These are phyloP conservation scores for Fusarium sp. DNA, from an alignment of 2,329 filamentous ascomycete species.

Conservation along the genomic window DNA sequence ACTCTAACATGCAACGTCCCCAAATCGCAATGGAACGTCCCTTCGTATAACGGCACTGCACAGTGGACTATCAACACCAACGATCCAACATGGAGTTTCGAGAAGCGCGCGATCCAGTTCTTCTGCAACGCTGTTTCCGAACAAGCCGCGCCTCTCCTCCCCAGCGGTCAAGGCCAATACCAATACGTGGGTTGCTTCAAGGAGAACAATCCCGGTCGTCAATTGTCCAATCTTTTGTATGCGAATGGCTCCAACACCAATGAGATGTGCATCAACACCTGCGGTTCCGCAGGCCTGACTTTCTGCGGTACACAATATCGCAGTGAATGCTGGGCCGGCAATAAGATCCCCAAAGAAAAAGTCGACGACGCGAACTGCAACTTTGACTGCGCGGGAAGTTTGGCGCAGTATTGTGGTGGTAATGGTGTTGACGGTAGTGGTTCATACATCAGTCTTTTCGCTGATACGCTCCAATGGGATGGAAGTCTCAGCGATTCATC, in stretches of 20 bases:
- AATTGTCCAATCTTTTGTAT: conserved; percentile 59
- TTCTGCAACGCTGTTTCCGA: conserved; percentile 63
- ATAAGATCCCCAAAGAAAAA: conserved; percentile 57
- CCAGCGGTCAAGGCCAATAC: conserved; percentile 60
- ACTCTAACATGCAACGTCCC: conserved; percentile 66
- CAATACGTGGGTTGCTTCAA: conserved; percentile 67
- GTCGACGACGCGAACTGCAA: conserved; percentile 63
- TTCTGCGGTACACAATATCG: conserved; percentile 65
- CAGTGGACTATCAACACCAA: conserved; percentile 70
- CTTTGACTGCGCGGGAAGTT: conserved; percentile 62
- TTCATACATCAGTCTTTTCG: conserved; percentile 63
- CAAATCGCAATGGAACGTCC: conserved; percentile 67
- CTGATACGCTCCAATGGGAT: conserved; percentile 49
- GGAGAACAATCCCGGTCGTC: conserved; percentile 67
- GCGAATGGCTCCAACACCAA: conserved; percentile 57
- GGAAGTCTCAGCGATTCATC: conserved; percentile 16
- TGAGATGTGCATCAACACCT: conserved; percentile 59
- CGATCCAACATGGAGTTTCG: conserved; percentile 58
- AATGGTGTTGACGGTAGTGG: conserved; percentile 55
- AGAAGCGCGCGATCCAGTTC: conserved; percentile 66
- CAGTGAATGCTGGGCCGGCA: conserved; percentile 67
- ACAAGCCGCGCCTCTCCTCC: conserved; percentile 62
- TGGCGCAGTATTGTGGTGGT: conserved; percentile 66
- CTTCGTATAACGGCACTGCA: conserved; percentile 61
- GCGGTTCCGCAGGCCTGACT: conserved; percentile 50